These are phyloP conservation scores for Didymella sp. DNA, from an alignment of 2,329 filamentous ascomycete species.

Conservation along the genomic window DNA sequence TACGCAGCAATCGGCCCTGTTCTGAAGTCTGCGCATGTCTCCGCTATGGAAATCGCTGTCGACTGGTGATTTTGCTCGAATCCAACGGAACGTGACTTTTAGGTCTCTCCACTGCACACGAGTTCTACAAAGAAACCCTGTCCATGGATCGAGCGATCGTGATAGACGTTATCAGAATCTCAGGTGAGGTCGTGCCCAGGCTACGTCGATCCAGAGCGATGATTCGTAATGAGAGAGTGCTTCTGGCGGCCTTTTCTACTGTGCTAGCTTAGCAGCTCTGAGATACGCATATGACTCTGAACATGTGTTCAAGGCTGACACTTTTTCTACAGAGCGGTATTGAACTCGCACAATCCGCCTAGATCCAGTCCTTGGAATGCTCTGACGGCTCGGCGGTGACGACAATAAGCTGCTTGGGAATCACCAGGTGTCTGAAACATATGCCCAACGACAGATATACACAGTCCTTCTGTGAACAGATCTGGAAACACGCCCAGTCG, in stretches of 20 bases:
- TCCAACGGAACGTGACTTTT: not conserved
- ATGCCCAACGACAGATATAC: not conserved
- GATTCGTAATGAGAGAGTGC: not conserved
- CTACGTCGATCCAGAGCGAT: too few species aligned
- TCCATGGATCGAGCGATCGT: not conserved
- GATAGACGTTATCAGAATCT: not conserved
- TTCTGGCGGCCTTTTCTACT: not conserved
- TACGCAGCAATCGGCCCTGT: not conserved
- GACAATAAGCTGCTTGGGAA: not conserved
- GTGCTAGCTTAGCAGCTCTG: not conserved
- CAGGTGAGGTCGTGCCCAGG: not conserved
- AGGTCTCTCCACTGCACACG: not conserved
- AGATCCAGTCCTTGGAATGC: not conserved
- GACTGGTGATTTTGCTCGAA: not conserved
- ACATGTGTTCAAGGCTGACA: not conserved
- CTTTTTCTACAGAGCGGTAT: not conserved
- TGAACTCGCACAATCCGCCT: not conserved
- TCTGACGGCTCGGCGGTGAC: not conserved
- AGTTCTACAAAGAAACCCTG: not conserved
- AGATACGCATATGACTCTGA: not conserved
- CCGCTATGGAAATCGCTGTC: not conserved
- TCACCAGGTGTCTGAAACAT: not conserved
- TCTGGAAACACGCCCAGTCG: not conserved
- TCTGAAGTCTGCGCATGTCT: conserved; percentile 3
- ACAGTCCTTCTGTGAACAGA: not conserved